Evolutionary conservation across 495 filamentous ascomycete species (phyloP), one percentile per base, ranked within the genome.

Genomic region (Podospora anserina): DNA sequence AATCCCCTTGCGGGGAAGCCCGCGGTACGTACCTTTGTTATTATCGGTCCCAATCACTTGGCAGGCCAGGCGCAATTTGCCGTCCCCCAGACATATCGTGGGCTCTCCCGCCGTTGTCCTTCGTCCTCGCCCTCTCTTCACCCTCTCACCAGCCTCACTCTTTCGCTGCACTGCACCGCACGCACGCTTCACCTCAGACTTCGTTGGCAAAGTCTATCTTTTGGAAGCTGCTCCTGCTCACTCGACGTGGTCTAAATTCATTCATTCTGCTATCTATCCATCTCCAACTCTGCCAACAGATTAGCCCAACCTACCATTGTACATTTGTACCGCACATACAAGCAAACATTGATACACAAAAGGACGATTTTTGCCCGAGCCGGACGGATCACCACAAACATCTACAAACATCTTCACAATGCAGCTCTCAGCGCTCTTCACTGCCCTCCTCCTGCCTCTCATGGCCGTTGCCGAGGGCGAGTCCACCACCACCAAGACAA

Each of bases 141-240:
- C 60, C 64, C 65, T 57, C 70, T 49, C 67, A 44, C 30, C 63
- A 44, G 34, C 61, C 63, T 59, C 64, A n/a, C 64, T 60, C 54
- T 32, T 27, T 32, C 32, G n/a, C 32, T 26, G 61, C 55, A 60
- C 63, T 32, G 54, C 53, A 34, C 62, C 67, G 19, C 54, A 19
- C 55, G 55, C 18, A 58, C 55, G 67, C 68, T 70, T 69, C 64
- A 70, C 66, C 72, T 78, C 74, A 81, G 83, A 77, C 83, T 84
- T 84, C 83, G 83, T 86, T 86, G 83, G 83, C 83, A 86, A 82
- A 86, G 83, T 84, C 81, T 82, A 76, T 73, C 72, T 67, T 74
- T 63, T 72, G 70, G 74, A 77, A 58, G 55, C 55, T 58, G 71
- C 63, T 26, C 71, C 76, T 78, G 81, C 78, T 72, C 80, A 82